These are phyloP conservation scores for Coniochaeta prunicola DNA, from an alignment of 2,329 filamentous ascomycete genomes.

Conservation along the genomic window DNA sequence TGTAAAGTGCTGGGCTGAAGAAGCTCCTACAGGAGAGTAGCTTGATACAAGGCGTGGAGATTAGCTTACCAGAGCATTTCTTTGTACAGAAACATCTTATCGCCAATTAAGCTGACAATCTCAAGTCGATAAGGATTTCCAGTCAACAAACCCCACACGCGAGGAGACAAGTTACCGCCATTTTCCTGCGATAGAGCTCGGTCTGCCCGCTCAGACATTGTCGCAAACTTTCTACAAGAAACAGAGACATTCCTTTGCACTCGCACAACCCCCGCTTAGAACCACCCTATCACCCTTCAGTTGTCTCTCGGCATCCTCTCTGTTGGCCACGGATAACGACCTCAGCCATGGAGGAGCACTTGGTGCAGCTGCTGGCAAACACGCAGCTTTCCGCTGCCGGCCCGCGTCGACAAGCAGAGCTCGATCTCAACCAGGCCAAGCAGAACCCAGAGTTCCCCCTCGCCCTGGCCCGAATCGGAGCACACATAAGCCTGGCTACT, in stretches of 20 bases:
- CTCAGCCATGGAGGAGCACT: slow-evolving; percentile 76
- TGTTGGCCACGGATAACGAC: neutral
- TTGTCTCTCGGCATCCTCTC: slow-evolving; percentile 5
- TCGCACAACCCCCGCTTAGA: neutral
- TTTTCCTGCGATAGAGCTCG: neutral
- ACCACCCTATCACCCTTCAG: neutral
- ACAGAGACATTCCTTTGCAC: neutral
- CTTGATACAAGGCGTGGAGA: neutral
- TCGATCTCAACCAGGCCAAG: slow-evolving; percentile 68
- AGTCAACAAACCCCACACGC: slow-evolving; percentile 1
- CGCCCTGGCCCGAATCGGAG: slow-evolving; percentile 73
- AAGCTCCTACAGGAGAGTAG: neutral
- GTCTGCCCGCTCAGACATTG: neutral
- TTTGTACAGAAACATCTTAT: neutral
- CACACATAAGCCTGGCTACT: slow-evolving; percentile 64
- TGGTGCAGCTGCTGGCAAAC: slow-evolving; percentile 80
- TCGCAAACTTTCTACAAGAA: neutral
- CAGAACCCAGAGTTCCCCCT: slow-evolving; percentile 66
- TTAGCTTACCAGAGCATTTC: neutral
- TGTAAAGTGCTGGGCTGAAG: neutral
- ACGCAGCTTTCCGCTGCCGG: slow-evolving; percentile 72
- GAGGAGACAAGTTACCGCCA: neutral
- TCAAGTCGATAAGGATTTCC: neutral
- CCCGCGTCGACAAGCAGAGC: slow-evolving; percentile 79
- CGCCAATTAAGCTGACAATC: neutral